These are phyloP conservation scores for Mycena epipterygia DNA, from an alignment of 768 basidiomycete species.

Conservation along the genomic window DNA sequence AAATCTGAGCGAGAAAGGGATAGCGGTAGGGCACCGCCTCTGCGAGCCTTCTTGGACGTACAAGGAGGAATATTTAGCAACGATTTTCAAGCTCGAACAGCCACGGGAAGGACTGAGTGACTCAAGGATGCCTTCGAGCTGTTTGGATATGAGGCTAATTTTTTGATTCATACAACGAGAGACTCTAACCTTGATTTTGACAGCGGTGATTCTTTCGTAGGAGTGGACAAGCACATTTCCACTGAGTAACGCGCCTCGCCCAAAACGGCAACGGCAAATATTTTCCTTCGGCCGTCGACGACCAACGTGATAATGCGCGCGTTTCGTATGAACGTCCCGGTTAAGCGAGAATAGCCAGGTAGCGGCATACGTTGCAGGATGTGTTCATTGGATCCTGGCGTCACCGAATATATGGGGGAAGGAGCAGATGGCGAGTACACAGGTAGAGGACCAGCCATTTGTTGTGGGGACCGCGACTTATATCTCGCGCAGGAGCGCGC, in stretches of 20 bases:
- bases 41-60: slow-evolving; percentile 8
- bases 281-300: slow-evolving; percentile 18
- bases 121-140: slow-evolving; percentile 27
- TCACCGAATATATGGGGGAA: slow-evolving; percentile 4
- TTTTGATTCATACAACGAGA: neutral
- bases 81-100: neutral
- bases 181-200: slow-evolving; percentile 5
- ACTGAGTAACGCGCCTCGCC: slow-evolving; percentile 7
- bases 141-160: neutral
- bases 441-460: neutral
- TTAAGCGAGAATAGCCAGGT: neutral
- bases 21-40: slow-evolving; percentile 3
- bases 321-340: slow-evolving; percentile 18
- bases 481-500: neutral
- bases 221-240: slow-evolving; percentile 15
- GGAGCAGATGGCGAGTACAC: slow-evolving; percentile 1
- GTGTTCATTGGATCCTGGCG: neutral
- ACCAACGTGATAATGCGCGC: slow-evolving; percentile 12
- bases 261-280: neutral
- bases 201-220: neutral
- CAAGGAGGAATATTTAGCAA: slow-evolving; percentile 1
- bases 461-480: neutral
- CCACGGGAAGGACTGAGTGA: slow-evolving; percentile 17
- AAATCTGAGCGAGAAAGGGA: slow-evolving; percentile 21
- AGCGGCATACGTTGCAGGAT: slow-evolving; percentile 16